phyloP scores from a whole-genome alignment of 1,139 yeast species.

The Scheffersomyces cryptocercus region DNA sequence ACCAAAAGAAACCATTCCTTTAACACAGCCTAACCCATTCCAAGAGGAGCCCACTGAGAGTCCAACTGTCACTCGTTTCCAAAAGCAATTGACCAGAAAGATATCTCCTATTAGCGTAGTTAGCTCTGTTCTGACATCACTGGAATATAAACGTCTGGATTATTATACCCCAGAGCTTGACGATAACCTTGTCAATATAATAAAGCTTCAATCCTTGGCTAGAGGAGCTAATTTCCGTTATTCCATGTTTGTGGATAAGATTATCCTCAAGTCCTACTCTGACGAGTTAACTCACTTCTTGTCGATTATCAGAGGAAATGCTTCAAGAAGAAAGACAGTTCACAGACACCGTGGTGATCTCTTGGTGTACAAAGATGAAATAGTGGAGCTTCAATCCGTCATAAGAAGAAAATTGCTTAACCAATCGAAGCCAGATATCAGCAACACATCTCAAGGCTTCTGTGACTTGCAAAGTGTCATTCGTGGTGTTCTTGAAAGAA shows the following conservation, averaged over 20 bases:
- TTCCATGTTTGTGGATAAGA: constrained; percentile 58
- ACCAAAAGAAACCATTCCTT: background rate
- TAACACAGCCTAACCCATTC: background rate
- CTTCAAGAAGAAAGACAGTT: constrained; percentile 32
- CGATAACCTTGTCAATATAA: constrained; percentile 23
- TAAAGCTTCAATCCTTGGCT: constrained; percentile 59
- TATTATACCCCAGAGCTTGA: constrained; percentile 29
- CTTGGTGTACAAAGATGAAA: constrained; percentile 23
- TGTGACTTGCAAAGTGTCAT: constrained; percentile 26
- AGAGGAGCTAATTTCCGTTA: constrained; percentile 69
- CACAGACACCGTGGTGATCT: constrained; percentile 43
- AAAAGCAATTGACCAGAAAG: background rate
- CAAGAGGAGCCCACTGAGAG: constrained; percentile 1
- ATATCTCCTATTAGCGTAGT: background rate
- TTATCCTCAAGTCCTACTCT: constrained; percentile 56
- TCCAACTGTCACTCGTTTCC: background rate
- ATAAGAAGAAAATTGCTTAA: constrained; percentile 28
- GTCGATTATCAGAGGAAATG: constrained; percentile 45
- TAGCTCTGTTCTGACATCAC: background rate
- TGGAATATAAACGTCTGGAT: constrained; percentile 1
- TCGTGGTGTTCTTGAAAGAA: constrained; percentile 29
- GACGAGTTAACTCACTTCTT: constrained; percentile 42
- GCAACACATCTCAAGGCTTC: constrained; percentile 10
- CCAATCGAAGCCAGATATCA: constrained; percentile 9
- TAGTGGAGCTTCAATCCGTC: constrained; percentile 39